Conservation (phyloP, 2,329 filamentous ascomycete genomes). For the Passalora sequoiae region DNA sequence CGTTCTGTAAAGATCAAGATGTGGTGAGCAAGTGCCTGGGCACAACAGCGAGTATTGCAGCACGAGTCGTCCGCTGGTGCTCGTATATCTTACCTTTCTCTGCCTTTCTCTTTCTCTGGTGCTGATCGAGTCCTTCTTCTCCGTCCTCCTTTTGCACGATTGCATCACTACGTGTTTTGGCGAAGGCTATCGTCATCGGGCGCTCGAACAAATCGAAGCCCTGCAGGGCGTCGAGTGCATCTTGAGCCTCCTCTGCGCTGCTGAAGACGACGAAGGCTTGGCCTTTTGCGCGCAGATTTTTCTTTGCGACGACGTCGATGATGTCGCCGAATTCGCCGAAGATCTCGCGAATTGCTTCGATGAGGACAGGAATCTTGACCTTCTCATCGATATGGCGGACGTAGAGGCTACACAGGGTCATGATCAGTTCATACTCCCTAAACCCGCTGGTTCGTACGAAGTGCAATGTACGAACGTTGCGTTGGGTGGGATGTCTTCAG, state of each 20-base stretch:
- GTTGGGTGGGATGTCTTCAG: constrained; percentile 27
- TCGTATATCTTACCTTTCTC: constrained; percentile 67
- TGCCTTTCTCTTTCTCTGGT: constrained; percentile 76
- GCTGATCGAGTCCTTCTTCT: constrained; percentile 75
- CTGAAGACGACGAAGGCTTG: constrained; percentile 96
- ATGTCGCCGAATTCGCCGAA: constrained; percentile 87
- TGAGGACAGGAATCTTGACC: constrained; percentile 74
- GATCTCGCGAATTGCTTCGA: constrained; percentile 65
- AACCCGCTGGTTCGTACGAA: constrained; percentile 34
- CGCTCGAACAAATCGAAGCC: constrained; percentile 92
- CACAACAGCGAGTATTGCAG: no score
- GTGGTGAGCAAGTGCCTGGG: no score
- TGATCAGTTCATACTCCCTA: constrained; percentile 19
- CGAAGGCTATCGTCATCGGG: constrained; percentile 77
- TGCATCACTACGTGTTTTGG: constrained; percentile 79
- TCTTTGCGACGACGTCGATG: constrained; percentile 80
- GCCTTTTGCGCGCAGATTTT: constrained; percentile 84
- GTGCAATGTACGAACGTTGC: constrained; percentile 42
- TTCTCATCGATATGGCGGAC: constrained; percentile 65
- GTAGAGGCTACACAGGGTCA: constrained; percentile 33
- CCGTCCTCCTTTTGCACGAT: constrained; percentile 70
- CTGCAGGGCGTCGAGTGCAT: constrained; percentile 82
- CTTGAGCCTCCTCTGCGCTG: constrained; percentile 66
- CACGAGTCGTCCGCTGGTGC: no score
- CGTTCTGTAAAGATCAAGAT: no score